Percentiles rank a stretch among this genome's conserved stretches.
Evolutionary conservation across 495 filamentous ascomycete genomes (phyloP).

Genomic region (Cercophora samala): DNA sequence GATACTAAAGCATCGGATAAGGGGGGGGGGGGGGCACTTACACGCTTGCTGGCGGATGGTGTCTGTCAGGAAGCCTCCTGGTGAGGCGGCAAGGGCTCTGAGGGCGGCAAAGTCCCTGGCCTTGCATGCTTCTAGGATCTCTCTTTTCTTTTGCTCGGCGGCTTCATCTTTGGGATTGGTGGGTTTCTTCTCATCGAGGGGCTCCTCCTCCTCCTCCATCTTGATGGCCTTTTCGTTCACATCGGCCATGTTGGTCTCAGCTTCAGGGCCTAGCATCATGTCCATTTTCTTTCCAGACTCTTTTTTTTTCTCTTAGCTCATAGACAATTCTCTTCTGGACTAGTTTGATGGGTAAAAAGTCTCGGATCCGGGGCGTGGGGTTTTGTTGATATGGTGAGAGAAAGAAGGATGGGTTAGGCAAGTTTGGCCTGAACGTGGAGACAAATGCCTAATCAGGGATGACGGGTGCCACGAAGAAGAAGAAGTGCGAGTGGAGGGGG

Average conservation of each 20-base stretch:
- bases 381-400: neutral
- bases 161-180: conserved; percentile 7
- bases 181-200: conserved; percentile 26
- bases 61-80: conserved; percentile 76
- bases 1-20: neutral
- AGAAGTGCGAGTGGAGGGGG: neutral
- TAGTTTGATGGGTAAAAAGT: neutral
- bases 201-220: conserved; percentile 12
- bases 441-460: neutral
- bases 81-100: conserved; percentile 62
- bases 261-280: neutral
- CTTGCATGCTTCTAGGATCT: conserved; percentile 66
- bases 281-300: neutral
- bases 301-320: neutral
- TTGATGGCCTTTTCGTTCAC: neutral
- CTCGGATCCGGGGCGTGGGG: neutral
- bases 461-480: neutral
- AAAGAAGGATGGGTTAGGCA: neutral
- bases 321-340: no score
- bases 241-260: neutral
- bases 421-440: neutral
- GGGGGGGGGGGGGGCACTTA: conserved; percentile 38
- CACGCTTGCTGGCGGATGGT: conserved; percentile 77
- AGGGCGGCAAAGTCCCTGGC: conserved; percentile 60
- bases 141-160: conserved; percentile 23